Conservation (phyloP, 2,329 filamentous ascomycete genomes). For the Dactylellina sp. region DNA sequence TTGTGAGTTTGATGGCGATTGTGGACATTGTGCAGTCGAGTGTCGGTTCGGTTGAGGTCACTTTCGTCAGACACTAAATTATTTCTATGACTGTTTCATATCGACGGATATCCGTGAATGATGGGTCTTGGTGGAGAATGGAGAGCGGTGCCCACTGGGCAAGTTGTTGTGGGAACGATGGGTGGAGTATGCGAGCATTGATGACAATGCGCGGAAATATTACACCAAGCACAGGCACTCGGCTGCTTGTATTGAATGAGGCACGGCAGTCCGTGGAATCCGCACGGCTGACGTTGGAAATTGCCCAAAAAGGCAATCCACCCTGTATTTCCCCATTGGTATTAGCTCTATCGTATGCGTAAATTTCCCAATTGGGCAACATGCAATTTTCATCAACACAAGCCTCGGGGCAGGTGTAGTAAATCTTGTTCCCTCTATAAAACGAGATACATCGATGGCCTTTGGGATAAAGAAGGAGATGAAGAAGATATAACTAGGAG, state of each 20-base stretch:
- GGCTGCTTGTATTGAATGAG: background rate
- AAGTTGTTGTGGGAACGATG: slow-evolving; percentile 1
- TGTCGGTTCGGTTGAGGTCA: background rate
- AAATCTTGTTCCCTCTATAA: background rate
- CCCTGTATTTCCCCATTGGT: background rate
- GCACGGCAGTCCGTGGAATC: slow-evolving; percentile 32
- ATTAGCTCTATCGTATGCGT: background rate
- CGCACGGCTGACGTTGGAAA: slow-evolving; percentile 45
- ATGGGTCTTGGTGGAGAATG: background rate
- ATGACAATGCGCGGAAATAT: background rate
- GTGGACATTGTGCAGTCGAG: slow-evolving; percentile 57
- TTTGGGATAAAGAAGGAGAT: no score
- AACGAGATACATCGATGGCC: no score
- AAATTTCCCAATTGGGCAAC: slow-evolving; percentile 24
- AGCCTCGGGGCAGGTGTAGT: background rate
- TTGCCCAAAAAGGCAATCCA: slow-evolving; percentile 26
- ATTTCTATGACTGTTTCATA: background rate
- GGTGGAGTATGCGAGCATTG: slow-evolving; percentile 5
- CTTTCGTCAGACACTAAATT: background rate
- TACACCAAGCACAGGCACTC: no score
- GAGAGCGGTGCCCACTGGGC: background rate
- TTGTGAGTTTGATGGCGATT: slow-evolving; percentile 74
- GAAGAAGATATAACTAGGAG: no score
- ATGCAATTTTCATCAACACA: background rate
- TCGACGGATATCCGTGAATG: background rate